A percentile compares a stretch with the other conserved stretches of the same genome.
phyloP scores from a whole-genome alignment of 1,284 basidiomycete genomes.

The Rhodotorula glutinis region DNA sequence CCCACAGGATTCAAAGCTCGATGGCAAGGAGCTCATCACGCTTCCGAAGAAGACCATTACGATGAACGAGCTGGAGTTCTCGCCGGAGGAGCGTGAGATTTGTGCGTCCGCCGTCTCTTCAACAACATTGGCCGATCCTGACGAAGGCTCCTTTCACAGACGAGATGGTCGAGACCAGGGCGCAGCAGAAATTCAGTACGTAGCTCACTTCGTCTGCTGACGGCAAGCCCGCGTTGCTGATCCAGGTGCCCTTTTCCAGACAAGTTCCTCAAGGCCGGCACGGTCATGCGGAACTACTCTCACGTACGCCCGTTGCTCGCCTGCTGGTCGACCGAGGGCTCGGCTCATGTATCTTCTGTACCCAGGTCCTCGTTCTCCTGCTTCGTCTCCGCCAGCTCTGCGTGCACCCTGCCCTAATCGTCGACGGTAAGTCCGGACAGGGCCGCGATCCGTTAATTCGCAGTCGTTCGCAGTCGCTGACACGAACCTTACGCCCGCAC shows the following conservation, averaged over 20 bases:
- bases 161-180: constrained; percentile 53
- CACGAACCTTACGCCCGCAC: not conserved
- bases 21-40: constrained; percentile 61
- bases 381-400: constrained; percentile 57
- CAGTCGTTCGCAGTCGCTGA: not conserved
- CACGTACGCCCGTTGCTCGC: constrained; percentile 1
- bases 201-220: constrained; percentile 42
- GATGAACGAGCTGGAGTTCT: constrained; percentile 56
- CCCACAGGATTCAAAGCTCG: constrained; percentile 49
- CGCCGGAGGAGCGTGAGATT: constrained; percentile 58
- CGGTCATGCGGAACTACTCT: constrained; percentile 26
- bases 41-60: constrained; percentile 58
- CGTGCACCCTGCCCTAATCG: constrained; percentile 53
- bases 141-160: constrained; percentile 4
- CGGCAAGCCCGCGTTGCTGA: not conserved
- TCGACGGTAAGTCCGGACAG: not conserved
- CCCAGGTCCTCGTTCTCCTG: constrained; percentile 56
- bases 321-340: not conserved
- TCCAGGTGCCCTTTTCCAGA: constrained; percentile 39
- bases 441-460: no score
- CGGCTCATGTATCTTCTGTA: not conserved
- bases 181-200: constrained; percentile 60
- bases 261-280: constrained; percentile 51
- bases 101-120: constrained; percentile 52
- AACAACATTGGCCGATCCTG: no score